Conservation (phyloP, 768 basidiomycete species). For the Amanita inopinata region DNA sequence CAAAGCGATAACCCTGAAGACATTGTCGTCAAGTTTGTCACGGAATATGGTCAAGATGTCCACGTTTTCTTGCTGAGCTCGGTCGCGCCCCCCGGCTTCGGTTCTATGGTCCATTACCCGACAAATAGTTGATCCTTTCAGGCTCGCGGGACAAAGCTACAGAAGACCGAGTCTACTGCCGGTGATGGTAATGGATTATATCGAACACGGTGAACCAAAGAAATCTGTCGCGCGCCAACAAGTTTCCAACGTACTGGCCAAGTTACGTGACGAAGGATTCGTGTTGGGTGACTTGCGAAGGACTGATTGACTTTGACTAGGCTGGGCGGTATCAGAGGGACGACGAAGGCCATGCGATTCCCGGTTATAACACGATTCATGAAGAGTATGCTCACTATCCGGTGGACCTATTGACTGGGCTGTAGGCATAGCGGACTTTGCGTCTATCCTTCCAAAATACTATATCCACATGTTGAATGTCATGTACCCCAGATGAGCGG, state of each 20-base stretch:
- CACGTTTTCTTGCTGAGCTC: conserved; percentile 6
- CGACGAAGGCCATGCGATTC: too few relatives aligned
- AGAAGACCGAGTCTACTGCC: neutral
- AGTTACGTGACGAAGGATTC: neutral
- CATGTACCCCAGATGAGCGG: too few relatives aligned
- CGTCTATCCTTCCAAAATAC: too few relatives aligned
- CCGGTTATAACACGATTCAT: too few relatives aligned
- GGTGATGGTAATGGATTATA: conserved; percentile 10
- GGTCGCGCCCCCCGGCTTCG: conserved; percentile 3
- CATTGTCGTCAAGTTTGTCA: conserved; percentile 11
- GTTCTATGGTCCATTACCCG: conserved; percentile 1
- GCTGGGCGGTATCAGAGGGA: too few relatives aligned
- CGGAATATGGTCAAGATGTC: conserved; percentile 10
- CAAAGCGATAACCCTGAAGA: neutral
- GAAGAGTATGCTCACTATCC: too few relatives aligned
- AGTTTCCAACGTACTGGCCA: neutral
- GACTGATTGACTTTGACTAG: too few relatives aligned
- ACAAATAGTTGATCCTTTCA: neutral
- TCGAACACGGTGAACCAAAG: neutral
- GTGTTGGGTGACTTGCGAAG: too few relatives aligned
- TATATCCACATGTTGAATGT: too few relatives aligned
- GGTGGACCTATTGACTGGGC: too few relatives aligned
- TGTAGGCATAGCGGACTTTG: too few relatives aligned
- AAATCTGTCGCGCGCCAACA: too few relatives aligned
- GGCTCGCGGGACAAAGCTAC: neutral